Evolutionary conservation across 2,329 filamentous ascomycete species (phyloP).

Genomic region (Chrysoporthe austroafricana): DNA sequence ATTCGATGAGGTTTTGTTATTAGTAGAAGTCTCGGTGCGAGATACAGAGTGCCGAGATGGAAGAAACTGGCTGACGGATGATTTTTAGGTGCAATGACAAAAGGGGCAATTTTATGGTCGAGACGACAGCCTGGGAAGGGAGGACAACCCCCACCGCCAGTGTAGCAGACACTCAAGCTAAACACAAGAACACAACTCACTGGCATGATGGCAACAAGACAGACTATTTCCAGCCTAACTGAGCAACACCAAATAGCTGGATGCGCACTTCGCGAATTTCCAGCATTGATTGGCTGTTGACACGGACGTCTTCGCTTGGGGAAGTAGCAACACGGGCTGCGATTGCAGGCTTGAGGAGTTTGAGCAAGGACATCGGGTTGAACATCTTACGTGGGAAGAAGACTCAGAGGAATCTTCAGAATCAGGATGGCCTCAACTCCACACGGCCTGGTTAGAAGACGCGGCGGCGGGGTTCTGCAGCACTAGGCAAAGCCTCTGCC

Average conservation of each 20-base stretch:
- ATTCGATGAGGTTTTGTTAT: neutral
- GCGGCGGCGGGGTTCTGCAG: neutral
- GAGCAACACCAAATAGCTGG: neutral
- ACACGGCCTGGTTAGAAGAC: neutral
- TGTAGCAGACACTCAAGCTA: slow-evolving; percentile 30
- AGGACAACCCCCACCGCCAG: slow-evolving; percentile 31
- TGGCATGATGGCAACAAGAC: slow-evolving; percentile 40
- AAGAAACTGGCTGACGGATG: neutral
- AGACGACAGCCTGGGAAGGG: slow-evolving; percentile 67
- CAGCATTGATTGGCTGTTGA: neutral
- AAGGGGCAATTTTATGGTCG: slow-evolving; percentile 61
- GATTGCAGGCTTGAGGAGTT: neutral
- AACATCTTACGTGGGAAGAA: neutral
- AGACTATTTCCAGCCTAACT: slow-evolving; percentile 18
- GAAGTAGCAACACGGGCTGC: neutral
- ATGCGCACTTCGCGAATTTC: neutral
- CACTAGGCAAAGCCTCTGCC: too few species aligned
- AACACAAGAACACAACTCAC: slow-evolving; percentile 37
- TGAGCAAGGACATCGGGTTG: neutral
- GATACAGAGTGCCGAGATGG: neutral
- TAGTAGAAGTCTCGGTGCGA: neutral
- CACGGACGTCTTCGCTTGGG: neutral
- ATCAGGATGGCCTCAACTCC: neutral
- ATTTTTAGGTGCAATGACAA: slow-evolving; percentile 59
- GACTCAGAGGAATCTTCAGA: neutral